These are phyloP conservation scores for Anethum foeniculum DNA, from an alignment of 140 eudicot genomes.

Conservation along the genomic window DNA sequence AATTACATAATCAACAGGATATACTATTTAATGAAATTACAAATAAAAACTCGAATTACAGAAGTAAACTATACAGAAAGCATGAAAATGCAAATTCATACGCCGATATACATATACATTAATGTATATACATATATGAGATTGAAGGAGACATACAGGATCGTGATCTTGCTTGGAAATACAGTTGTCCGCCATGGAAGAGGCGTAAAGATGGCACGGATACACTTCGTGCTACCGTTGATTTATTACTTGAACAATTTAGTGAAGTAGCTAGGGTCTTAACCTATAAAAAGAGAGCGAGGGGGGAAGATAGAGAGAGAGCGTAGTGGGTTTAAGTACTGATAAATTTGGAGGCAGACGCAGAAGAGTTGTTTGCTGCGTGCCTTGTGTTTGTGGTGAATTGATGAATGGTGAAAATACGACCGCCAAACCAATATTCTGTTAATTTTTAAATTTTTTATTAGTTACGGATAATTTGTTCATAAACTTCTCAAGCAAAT, in stretches of 20 bases:
- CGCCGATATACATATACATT: neutral
- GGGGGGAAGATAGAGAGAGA: neutral
- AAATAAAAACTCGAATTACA: neutral
- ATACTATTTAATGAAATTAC: neutral
- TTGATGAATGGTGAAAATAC: neutral
- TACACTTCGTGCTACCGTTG: constrained; percentile 39
- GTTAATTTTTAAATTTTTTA: too few species aligned
- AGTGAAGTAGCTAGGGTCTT: neutral
- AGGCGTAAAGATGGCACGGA: constrained; percentile 15
- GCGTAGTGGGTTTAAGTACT: neutral
- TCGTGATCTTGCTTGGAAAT: constrained; percentile 68
- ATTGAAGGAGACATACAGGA: constrained; percentile 33
- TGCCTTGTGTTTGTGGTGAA: neutral
- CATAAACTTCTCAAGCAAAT: neutral
- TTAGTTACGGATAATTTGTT: too few species aligned
- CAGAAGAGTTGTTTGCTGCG: neutral
- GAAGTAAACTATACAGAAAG: neutral
- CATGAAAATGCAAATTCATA: neutral
- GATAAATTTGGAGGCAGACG: neutral
- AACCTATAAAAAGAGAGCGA: neutral
- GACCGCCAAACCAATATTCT: neutral
- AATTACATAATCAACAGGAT: neutral
- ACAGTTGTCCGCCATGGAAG: constrained; percentile 44
- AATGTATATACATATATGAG: neutral
- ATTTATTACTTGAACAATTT: neutral